Conservation (phyloP, 176 grass and related monocot species). For the Tillandsia fasciculata region DNA sequence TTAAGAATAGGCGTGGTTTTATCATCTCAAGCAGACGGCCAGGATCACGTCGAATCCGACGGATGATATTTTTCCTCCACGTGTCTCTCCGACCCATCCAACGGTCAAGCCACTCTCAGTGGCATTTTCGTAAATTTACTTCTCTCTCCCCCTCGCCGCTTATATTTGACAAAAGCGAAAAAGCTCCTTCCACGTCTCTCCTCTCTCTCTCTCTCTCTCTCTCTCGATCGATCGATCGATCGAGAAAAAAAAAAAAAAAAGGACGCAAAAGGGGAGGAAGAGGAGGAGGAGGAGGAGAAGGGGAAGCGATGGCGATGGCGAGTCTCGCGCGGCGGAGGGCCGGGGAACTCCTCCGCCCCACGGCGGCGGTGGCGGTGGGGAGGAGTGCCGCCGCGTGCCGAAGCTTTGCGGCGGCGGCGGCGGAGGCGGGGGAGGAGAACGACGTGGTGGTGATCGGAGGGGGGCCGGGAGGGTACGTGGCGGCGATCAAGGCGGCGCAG, state of each 20-base stretch:
- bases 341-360: conserved; percentile 30
- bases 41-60: background rate
- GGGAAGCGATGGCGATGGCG: conserved; percentile 55
- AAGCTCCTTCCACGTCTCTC: conserved; percentile 1
- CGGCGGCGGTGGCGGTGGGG: conserved; percentile 18
- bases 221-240: no score
- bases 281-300: conserved; percentile 3
- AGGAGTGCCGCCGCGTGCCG: conserved; percentile 12
- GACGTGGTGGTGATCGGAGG: conserved; percentile 85
- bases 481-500: conserved; percentile 84
- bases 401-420: conserved; percentile 36
- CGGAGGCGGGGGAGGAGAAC: conserved; percentile 45
- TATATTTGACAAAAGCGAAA: background rate
- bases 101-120: conserved; percentile 19
- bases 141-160: background rate
- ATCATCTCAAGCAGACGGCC: background rate
- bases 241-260: conserved; percentile 20
- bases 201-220: conserved; percentile 12
- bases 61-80: background rate
- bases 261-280: background rate
- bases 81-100: background rate
- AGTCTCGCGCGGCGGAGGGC: conserved; percentile 59
- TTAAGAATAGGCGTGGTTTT: background rate
- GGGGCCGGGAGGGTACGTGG: conserved; percentile 81
- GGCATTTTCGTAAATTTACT: conserved; percentile 15